Evolutionary conservation across 1,284 basidiomycete species (phyloP).

Genomic region (Cutaneotrichosporon sp.): DNA sequence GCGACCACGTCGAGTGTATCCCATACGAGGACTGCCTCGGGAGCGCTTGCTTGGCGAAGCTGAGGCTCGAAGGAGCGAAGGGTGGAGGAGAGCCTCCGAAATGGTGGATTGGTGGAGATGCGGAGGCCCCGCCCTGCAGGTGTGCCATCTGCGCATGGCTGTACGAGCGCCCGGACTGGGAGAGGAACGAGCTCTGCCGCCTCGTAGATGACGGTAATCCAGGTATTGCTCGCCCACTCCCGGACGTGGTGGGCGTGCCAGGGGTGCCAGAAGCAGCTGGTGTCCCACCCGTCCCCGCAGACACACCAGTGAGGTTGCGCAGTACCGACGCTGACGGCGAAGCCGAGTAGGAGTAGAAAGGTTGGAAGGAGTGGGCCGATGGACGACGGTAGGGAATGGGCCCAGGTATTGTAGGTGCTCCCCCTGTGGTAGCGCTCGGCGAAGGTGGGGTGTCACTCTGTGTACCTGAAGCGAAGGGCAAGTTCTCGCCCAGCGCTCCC

Average conservation of each 20-base stretch:
- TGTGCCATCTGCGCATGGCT: constrained; percentile 50
- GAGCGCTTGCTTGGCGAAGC: constrained; percentile 44
- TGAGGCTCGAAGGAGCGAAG: constrained; percentile 33
- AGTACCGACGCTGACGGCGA: constrained; percentile 46
- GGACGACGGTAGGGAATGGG: constrained; percentile 41
- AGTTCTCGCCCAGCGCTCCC: constrained; percentile 41
- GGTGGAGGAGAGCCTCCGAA: constrained; percentile 25
- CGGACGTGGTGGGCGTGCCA: constrained; percentile 2
- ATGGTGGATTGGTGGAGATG: constrained; percentile 33
- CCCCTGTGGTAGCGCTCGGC: constrained; percentile 1
- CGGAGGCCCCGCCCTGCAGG: constrained; percentile 30
- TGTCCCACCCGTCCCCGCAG: background rate
- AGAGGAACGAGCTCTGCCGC: constrained; percentile 49
- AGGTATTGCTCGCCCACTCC: constrained; percentile 12
- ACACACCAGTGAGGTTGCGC: constrained; percentile 16
- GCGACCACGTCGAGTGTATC: constrained; percentile 32
- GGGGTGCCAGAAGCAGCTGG: constrained; percentile 2
- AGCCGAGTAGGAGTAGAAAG: constrained; percentile 37
- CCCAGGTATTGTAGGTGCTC: constrained; percentile 15
- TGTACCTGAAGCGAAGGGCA: constrained; percentile 43
- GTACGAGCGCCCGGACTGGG: constrained; percentile 51
- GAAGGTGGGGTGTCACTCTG: constrained; percentile 9
- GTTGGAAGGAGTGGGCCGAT: constrained; percentile 48
- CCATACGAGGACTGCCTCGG: constrained; percentile 23
- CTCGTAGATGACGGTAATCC: constrained; percentile 6